Percentiles rank a stretch among this genome's conserved stretches.
These are phyloP conservation scores for Spatholobus suberectus DNA, from an alignment of 306 rosid species.

Conservation along the genomic window DNA sequence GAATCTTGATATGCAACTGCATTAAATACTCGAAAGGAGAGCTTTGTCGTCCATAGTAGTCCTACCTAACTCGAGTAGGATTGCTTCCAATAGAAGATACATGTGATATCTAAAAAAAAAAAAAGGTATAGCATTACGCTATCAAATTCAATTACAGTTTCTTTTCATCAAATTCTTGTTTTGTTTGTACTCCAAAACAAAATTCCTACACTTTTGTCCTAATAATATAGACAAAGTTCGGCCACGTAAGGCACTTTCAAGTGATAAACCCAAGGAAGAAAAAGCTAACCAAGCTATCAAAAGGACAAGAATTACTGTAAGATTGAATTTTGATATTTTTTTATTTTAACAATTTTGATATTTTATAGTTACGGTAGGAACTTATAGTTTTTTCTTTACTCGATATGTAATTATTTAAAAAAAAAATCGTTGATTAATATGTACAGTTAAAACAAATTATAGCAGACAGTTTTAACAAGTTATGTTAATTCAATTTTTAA, in stretches of 20 bases:
- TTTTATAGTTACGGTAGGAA: not conserved
- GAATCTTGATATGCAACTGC: too few relatives aligned
- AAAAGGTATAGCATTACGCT: not conserved
- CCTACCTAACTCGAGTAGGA: too few relatives aligned
- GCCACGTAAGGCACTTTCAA: constrained; percentile 10
- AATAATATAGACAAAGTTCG: not conserved
- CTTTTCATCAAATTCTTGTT: not conserved
- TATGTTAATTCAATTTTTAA: not conserved
- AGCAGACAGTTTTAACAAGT: not conserved
- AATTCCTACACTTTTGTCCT: not conserved
- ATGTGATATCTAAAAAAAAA: too few relatives aligned
- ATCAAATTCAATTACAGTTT: not conserved
- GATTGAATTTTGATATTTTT: not conserved
- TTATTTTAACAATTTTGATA: not conserved
- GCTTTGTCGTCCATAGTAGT: too few relatives aligned
- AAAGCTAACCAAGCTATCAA: not conserved
- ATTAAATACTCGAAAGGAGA: too few relatives aligned
- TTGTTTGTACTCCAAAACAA: not conserved
- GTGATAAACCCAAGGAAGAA: constrained; percentile 30
- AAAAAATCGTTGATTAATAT: not conserved
- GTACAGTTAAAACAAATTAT: not conserved
- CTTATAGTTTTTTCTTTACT: not conserved
- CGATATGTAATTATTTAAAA: not conserved
- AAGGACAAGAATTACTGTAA: not conserved
- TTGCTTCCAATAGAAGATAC: too few relatives aligned